A percentile compares a stretch with the other conserved stretches of the same genome.
These are phyloP conservation scores for Akanthomyces muscarius DNA, from an alignment of 2,329 filamentous ascomycete species.

Conservation along the genomic window DNA sequence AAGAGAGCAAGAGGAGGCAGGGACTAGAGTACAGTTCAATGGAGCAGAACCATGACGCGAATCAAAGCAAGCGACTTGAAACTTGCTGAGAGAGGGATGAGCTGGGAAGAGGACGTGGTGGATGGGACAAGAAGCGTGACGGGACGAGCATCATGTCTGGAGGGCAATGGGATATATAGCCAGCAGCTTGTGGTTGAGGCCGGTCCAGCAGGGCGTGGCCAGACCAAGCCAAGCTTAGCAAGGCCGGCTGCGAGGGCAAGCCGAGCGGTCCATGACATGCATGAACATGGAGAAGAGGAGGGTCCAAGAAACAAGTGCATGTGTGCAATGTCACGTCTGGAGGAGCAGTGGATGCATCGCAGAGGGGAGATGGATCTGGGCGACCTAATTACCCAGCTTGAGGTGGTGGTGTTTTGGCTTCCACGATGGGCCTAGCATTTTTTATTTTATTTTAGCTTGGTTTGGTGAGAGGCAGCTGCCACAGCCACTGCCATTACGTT, in stretches of 20 bases:
- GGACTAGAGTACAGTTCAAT: neutral
- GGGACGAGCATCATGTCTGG: slow-evolving; percentile 4
- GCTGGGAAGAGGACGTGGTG: neutral
- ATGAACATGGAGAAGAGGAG: slow-evolving; percentile 36
- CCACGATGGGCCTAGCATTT: neutral
- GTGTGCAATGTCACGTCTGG: slow-evolving; percentile 21
- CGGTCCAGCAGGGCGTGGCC: neutral
- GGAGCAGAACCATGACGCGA: slow-evolving; percentile 1
- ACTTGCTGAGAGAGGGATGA: neutral
- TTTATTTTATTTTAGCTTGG: neutral
- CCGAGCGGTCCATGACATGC: slow-evolving; percentile 29
- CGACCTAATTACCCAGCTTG: neutral
- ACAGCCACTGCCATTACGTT: too few species aligned
- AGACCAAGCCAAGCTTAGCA: neutral
- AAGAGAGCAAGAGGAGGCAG: neutral
- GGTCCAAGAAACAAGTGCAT: slow-evolving; percentile 27
- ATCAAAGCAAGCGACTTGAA: slow-evolving; percentile 6
- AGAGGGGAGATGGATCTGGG: slow-evolving; percentile 4
- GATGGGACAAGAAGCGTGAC: neutral
- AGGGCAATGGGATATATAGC: slow-evolving; percentile 15
- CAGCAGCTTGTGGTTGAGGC: slow-evolving; percentile 5
- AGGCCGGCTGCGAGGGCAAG: neutral
- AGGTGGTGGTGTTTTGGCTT: neutral
- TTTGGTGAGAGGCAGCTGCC: neutral
- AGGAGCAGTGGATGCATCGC: slow-evolving; percentile 16